A percentile compares a stretch with the other conserved stretches of the same genome.
phyloP scores from a whole-genome alignment of 768 basidiomycete species.

The Mycena metata region DNA sequence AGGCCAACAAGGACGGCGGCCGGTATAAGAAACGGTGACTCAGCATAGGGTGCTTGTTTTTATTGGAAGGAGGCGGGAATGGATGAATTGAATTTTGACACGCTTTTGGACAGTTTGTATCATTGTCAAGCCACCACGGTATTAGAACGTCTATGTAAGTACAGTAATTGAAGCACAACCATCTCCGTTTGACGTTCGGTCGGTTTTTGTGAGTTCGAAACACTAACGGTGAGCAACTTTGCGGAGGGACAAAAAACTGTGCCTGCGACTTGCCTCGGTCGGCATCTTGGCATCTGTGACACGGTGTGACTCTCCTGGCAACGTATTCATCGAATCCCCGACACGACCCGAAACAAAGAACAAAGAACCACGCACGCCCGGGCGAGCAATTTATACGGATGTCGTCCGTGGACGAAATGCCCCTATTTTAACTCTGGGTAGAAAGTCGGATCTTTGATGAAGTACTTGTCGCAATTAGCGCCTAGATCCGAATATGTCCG shows the following conservation, averaged over 20 bases:
- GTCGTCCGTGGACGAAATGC: slow-evolving; percentile 1
- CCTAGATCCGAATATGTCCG: neutral
- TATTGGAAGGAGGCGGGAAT: neutral
- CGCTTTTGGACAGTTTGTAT: neutral
- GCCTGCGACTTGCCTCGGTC: neutral
- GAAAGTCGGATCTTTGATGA: slow-evolving; percentile 25
- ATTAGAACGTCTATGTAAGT: neutral
- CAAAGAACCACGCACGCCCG: neutral
- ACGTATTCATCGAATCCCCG: neutral
- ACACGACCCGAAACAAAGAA: neutral
- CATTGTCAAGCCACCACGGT: slow-evolving; percentile 7
- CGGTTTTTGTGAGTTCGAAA: too few species aligned
- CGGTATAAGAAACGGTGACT: slow-evolving; percentile 34
- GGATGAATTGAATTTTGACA: neutral
- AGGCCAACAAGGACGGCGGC: slow-evolving; percentile 58
- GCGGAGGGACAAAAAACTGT: too few species aligned
- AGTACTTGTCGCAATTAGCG: neutral
- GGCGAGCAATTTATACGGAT: neutral
- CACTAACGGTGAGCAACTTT: too few species aligned
- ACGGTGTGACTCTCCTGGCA: neutral
- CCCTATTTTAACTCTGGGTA: too few species aligned
- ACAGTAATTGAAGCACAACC: neutral
- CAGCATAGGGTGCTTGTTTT: neutral
- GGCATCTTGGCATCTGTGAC: too few species aligned
- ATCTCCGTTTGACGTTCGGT: neutral